A percentile compares a stretch with the other conserved stretches of the same genome.
phyloP scores from a whole-genome alignment of 2,329 filamentous ascomycete species.

The Graphiopsis chlorocephala region DNA sequence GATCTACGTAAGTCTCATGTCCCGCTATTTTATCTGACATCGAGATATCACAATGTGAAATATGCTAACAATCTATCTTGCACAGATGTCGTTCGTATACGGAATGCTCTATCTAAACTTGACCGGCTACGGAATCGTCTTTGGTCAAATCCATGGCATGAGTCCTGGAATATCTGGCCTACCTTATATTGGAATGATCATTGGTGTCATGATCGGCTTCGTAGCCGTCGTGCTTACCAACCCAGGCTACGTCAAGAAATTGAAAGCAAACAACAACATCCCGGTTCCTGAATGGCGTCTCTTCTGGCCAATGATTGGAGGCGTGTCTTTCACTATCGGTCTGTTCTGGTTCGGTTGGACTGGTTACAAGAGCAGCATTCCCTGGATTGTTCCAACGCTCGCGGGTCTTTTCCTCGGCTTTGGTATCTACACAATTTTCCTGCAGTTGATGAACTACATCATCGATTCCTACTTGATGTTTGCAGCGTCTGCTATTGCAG shows the following conservation, averaged over 20 bases:
- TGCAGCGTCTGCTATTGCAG: slow-evolving; percentile 35
- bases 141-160: slow-evolving; percentile 68
- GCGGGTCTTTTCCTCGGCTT: slow-evolving; percentile 44
- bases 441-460: slow-evolving; percentile 40
- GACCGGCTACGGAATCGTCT: slow-evolving; percentile 80
- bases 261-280: slow-evolving; percentile 34
- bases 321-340: slow-evolving; percentile 38
- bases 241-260: slow-evolving; percentile 31
- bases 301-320: slow-evolving; percentile 50
- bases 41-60: background rate
- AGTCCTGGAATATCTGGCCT: slow-evolving; percentile 68
- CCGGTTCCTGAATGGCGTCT: slow-evolving; percentile 48
- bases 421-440: slow-evolving; percentile 42
- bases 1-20: slow-evolving; percentile 35
- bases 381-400: slow-evolving; percentile 46
- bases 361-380: slow-evolving; percentile 36
- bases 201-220: slow-evolving; percentile 33
- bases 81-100: slow-evolving; percentile 34
- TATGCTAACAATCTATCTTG: background rate
- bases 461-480: slow-evolving; percentile 59
- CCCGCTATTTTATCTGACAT: background rate
- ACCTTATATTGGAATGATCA: slow-evolving; percentile 74
- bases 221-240: slow-evolving; percentile 31
- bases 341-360: slow-evolving; percentile 48
- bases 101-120: slow-evolving; percentile 78